Conservation (phyloP, 768 basidiomycete genomes). For the Trametes maxima region DNA sequence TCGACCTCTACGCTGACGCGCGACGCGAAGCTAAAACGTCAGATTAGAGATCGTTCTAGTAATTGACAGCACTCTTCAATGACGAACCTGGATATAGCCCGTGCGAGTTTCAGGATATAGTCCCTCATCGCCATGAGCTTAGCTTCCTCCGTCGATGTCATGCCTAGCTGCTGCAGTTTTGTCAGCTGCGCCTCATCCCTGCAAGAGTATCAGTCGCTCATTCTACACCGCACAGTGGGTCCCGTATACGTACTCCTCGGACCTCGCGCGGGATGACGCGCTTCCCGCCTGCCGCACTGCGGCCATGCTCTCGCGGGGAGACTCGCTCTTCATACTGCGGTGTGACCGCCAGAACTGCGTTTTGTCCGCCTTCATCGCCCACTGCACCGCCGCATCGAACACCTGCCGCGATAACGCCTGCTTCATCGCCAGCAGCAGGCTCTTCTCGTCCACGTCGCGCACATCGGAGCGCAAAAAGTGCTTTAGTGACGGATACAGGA, state of each 20-base stretch:
- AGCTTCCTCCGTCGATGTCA: conserved; percentile 77
- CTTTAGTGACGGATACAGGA: conserved; percentile 88
- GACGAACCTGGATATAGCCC: conserved; percentile 73
- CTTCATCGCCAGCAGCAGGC: conserved; percentile 75
- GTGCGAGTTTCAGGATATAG: conserved; percentile 83
- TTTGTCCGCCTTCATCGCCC: conserved; percentile 86
- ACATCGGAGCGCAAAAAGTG: conserved; percentile 88
- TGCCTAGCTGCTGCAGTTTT: conserved; percentile 86
- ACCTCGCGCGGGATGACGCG: conserved; percentile 53
- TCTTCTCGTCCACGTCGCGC: conserved; percentile 68
- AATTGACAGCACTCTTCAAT: neutral
- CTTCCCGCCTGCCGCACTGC: conserved; percentile 57
- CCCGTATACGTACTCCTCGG: conserved; percentile 69
- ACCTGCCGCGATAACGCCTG: conserved; percentile 73
- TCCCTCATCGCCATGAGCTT: conserved; percentile 90
- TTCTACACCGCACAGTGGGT: neutral
- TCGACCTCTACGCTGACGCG: conserved; percentile 66
- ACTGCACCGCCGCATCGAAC: conserved; percentile 82
- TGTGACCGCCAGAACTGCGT: conserved; percentile 76
- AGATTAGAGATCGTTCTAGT: neutral
- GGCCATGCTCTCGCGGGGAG: conserved; percentile 71
- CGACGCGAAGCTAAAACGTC: conserved; percentile 58
- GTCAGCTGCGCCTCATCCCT: conserved; percentile 79
- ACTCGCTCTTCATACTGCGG: conserved; percentile 58
- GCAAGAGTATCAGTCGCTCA: conserved; percentile 11